Conservation (phyloP, 2,329 filamentous ascomycete species). For the Sclerotinia minor region DNA sequence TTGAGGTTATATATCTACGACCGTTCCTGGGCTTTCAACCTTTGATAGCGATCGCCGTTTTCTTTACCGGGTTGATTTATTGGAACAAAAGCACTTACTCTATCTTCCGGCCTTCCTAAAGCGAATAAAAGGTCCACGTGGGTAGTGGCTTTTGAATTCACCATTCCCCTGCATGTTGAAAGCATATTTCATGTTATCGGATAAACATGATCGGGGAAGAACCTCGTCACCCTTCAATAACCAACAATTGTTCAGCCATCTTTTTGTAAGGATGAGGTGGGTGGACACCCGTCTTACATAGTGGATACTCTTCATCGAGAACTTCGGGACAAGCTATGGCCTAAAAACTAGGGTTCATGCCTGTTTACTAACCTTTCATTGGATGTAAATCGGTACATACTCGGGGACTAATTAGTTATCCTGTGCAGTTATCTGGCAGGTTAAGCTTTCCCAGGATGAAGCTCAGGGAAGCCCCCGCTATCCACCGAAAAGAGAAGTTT, state of each 20-base stretch:
- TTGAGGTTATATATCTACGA: conserved; percentile 7
- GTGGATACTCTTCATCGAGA: background rate
- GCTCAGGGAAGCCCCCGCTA: background rate
- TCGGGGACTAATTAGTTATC: background rate
- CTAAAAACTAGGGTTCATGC: background rate
- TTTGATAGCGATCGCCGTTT: background rate
- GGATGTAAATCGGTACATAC: background rate
- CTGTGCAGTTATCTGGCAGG: background rate
- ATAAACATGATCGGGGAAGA: background rate
- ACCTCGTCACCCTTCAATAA: background rate
- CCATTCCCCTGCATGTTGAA: conserved; percentile 8
- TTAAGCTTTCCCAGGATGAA: background rate
- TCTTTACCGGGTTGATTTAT: background rate
- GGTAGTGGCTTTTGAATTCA: background rate
- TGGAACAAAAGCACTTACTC: background rate
- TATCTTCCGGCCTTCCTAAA: background rate
- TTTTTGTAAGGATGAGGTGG: conserved; percentile 7
- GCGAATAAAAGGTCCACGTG: conserved; percentile 3
- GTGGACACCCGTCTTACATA: background rate
- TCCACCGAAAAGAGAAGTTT: background rate
- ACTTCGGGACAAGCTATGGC: background rate
- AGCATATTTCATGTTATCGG: background rate
- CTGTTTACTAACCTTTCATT: background rate
- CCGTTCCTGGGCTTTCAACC: background rate
- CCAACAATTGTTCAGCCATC: conserved; percentile 1